Conservation (phyloP, 257 asterid species). For the Linaria vulgaris region DNA sequence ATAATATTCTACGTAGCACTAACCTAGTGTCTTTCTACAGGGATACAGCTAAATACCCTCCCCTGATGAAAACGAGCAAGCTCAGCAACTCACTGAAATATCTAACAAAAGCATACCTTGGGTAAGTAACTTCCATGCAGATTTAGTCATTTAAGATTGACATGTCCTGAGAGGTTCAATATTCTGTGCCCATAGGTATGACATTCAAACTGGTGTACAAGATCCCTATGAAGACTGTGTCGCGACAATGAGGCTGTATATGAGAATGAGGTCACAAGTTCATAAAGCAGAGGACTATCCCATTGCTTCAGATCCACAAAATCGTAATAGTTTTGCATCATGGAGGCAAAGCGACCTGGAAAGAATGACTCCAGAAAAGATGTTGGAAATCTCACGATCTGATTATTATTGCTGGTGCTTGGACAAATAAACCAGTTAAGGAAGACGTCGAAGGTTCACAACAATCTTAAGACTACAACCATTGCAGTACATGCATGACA, state of each 20-base stretch:
- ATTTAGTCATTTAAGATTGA: not conserved
- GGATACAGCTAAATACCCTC: slow-evolving; percentile 87
- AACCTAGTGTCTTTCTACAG: slow-evolving; percentile 36
- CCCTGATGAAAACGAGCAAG: slow-evolving; percentile 88
- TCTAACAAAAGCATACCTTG: slow-evolving; percentile 72
- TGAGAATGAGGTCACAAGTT: slow-evolving; percentile 68
- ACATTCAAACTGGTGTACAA: slow-evolving; percentile 77
- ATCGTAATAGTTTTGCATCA: slow-evolving; percentile 62
- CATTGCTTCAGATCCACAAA: slow-evolving; percentile 64
- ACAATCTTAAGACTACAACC: not conserved
- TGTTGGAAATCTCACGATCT: slow-evolving; percentile 74
- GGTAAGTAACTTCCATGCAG: slow-evolving; percentile 40
- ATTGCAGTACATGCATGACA: no score
- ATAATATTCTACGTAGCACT: not conserved
- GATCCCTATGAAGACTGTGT: slow-evolving; percentile 91
- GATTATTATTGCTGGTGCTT: slow-evolving; percentile 92
- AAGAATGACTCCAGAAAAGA: slow-evolving; percentile 69
- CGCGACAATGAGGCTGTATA: slow-evolving; percentile 76
- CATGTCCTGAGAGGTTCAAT: not conserved
- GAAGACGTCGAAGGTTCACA: not conserved
- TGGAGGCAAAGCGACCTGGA: slow-evolving; percentile 85
- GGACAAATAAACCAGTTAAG: slow-evolving; percentile 40
- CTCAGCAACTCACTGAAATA: slow-evolving; percentile 90
- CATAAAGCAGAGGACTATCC: slow-evolving; percentile 60
- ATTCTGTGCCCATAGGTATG: slow-evolving; percentile 50